Conservation (phyloP, 331 rosid genomes). For the Spiraea crenata region DNA sequence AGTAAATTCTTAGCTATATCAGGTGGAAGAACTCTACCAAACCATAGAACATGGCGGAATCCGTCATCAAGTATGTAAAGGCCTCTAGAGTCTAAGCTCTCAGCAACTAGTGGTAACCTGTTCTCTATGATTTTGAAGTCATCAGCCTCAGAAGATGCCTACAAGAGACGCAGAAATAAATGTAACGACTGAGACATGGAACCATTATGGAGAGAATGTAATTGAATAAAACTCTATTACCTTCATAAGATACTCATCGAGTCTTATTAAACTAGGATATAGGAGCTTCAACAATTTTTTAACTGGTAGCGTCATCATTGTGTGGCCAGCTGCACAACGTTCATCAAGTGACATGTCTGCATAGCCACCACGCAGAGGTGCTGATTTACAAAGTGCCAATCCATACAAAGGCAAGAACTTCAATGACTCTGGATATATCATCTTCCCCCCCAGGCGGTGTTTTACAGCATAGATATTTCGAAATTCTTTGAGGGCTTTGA, state of each 20-base stretch:
- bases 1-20: constrained; percentile 84
- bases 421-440: constrained; percentile 93
- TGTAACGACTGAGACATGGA: constrained; percentile 17
- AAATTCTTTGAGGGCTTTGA: constrained; percentile 82
- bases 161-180: constrained; percentile 34
- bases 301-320: constrained; percentile 82
- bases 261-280: constrained; percentile 78
- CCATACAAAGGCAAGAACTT: constrained; percentile 79
- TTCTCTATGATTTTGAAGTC: constrained; percentile 54
- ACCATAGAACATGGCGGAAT: constrained; percentile 80
- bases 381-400: constrained; percentile 76
- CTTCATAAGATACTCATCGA: constrained; percentile 78
- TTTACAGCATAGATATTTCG: constrained; percentile 90
- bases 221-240: constrained; percentile 36
- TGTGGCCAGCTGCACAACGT: constrained; percentile 83
- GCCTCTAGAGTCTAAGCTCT: constrained; percentile 91
- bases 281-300: constrained; percentile 75
- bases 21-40: constrained; percentile 89
- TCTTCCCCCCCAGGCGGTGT: constrained; percentile 83
- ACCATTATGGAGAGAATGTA: constrained; percentile 8
- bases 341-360: constrained; percentile 84
- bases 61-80: constrained; percentile 80
- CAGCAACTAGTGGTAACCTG: constrained; percentile 74
- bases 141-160: constrained; percentile 53
- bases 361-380: constrained; percentile 87